Base-by-base conservation (phyloP, 768 basidiomycete species). In the Auricularia heimuer region DNA sequence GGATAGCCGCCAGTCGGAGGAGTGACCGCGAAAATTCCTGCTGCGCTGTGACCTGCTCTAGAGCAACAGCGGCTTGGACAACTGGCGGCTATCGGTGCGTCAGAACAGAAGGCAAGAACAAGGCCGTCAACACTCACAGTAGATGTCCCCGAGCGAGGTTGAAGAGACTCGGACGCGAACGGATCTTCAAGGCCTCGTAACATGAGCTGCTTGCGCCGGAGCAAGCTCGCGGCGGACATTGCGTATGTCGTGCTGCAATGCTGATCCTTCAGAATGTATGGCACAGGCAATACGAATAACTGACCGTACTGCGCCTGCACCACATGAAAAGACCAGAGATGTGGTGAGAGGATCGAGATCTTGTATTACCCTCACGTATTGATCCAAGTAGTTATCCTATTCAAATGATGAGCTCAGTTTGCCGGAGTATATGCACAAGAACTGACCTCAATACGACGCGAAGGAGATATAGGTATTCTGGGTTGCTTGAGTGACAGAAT, bases 381-480 rank as follows among this genome's bases (percentile, higher is more conserved):
- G 90, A 74, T 98, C 97, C 18, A 99, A 85, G 74, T 99, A 98
- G 71, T 95, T 94, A 74, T 97, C 91, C 87, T 91, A 66, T 2
- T 36, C 12, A 21, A 12, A 36, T 21, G n/a, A 14, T 51, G 11
- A 51, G 60, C 39, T 58, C 14, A 63, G 58, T 36, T 1, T 3
- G 56, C 29, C 29, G 0, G 34, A 62, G 18, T 33, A 21, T 24
- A 62, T 14, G 61, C 29, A 12, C 18, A 24, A 21, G 64, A 39
- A 68, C 78, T 61, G 71, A 88, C 91, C 76, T 97, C 95, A 60
- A 98, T 93, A 0, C 90, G 90, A 4, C 89, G 87, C 72, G 95
- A 89, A 0, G 92, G 91, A 10, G 93, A 89, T 63, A 99, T 95
- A n/a, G 97, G 96, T 62, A 97, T 95, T 16, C 92, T 92, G 67